phyloP scores from a whole-genome alignment of 345 rosid genomes.

The Euclidium syriacum region DNA sequence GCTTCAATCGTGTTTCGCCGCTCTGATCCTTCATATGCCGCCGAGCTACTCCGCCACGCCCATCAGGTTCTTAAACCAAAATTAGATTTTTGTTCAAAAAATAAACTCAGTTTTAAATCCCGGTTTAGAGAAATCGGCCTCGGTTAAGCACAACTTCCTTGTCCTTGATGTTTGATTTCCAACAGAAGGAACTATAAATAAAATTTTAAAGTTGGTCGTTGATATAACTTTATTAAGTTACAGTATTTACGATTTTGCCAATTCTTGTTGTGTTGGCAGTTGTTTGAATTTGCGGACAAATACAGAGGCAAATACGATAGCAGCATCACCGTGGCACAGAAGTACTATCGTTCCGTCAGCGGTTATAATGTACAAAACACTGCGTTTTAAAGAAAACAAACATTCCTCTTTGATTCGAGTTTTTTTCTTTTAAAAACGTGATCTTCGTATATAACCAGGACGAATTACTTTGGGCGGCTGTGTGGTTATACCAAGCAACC shows the following conservation, averaged over 20 bases:
- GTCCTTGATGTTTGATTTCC: too few relatives aligned
- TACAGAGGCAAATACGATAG: constrained; percentile 90
- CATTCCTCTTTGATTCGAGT: neutral
- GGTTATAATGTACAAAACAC: constrained; percentile 68
- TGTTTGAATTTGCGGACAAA: constrained; percentile 87
- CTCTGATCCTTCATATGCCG: constrained; percentile 59
- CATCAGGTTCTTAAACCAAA: constrained; percentile 51
- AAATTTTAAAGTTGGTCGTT: too few relatives aligned
- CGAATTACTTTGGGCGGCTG: constrained; percentile 90
- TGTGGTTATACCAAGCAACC: constrained; percentile 82
- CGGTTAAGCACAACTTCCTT: constrained; percentile 3
- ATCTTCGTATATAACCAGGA: constrained; percentile 43
- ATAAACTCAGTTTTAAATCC: neutral
- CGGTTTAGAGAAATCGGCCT: neutral
- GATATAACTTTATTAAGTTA: neutral
- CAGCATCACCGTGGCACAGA: constrained; percentile 78
- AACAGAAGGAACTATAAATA: too few relatives aligned
- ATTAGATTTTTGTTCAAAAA: too few relatives aligned
- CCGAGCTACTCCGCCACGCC: constrained; percentile 66
- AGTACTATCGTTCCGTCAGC: constrained; percentile 76
- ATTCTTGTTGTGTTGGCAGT: constrained; percentile 34
- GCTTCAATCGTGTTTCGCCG: constrained; percentile 81
- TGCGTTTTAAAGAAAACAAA: neutral
- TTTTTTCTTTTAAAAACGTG: neutral
- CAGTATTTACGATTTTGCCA: neutral